Evolutionary conservation across 2,329 filamentous ascomycete species (phyloP).

Genomic region (Beauveria australis): DNA sequence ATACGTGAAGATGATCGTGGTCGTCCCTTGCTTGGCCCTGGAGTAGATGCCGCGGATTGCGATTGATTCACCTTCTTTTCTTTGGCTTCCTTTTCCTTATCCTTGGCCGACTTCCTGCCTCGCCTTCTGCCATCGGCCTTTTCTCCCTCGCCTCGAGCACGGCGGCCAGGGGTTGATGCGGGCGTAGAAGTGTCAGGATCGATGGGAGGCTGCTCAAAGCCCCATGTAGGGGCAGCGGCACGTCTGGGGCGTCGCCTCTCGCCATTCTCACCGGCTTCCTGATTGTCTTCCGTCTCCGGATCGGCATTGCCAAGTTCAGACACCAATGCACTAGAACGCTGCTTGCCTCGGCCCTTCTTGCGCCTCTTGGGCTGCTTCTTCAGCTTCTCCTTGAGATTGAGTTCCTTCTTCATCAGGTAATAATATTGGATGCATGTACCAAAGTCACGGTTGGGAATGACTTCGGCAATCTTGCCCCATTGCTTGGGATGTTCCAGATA

Average conservation of each 20-base stretch:
- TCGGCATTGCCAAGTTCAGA: slow-evolving; percentile 57
- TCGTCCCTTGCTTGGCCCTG: slow-evolving; percentile 35
- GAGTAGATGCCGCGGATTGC: slow-evolving; percentile 38
- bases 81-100: slow-evolving; percentile 32
- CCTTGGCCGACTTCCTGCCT: slow-evolving; percentile 30
- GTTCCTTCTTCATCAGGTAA: slow-evolving; percentile 68
- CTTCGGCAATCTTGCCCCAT: slow-evolving; percentile 69
- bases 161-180: slow-evolving; percentile 48
- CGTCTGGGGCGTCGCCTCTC: slow-evolving; percentile 54
- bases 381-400: slow-evolving; percentile 69
- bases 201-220: slow-evolving; percentile 48
- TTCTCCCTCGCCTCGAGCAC: slow-evolving; percentile 39
- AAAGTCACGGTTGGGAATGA: slow-evolving; percentile 60
- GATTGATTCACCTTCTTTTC: slow-evolving; percentile 32
- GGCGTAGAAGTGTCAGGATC: slow-evolving; percentile 55
- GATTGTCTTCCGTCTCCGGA: slow-evolving; percentile 46
- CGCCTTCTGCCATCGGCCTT: slow-evolving; percentile 34
- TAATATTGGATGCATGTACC: slow-evolving; percentile 80
- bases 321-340: slow-evolving; percentile 55
- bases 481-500: slow-evolving; percentile 74
- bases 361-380: slow-evolving; percentile 54
- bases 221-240: slow-evolving; percentile 64
- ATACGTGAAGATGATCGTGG: slow-evolving; percentile 48
- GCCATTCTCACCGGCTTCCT: slow-evolving; percentile 50
- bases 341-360: slow-evolving; percentile 50